Evolutionary conservation across 2,329 filamentous ascomycete species (phyloP), one percentile per base, ranked within the genome.

Genomic region (Trichophyton schoenleinii): DNA sequence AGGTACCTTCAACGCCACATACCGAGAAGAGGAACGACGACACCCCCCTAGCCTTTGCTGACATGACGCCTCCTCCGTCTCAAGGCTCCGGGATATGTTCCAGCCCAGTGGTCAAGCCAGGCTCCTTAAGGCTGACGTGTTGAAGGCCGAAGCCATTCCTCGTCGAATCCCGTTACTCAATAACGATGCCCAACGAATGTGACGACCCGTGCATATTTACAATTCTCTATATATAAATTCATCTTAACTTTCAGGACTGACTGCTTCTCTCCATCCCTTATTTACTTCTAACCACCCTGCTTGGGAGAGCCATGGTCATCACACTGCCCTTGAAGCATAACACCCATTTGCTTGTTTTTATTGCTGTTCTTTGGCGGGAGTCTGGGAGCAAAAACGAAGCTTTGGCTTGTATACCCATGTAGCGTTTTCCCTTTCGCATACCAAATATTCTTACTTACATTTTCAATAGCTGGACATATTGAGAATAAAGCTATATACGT

Each of bases 371-470:
- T 53, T 53, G 49, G 49, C 49, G 49, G 49, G 49, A 25, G 49
- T 53, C 49, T 34, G 28, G 49, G 49, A 53, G 49, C 41, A 53
- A 53, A 53, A 53, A 31, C 13, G 49, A 53, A 53, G 49, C 49
- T 53, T 53, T 53, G 22, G 49, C 49, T 53, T 53, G 28, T 53
- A 53, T 53, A 53, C 49, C 49, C 49, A 53, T 53, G 49, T 53
- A 53, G 49, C 49, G 28, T 53, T 53, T 7, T 11, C 28, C 25
- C 22, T 53, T 53, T 34, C 18, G 4, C 18, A 15, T 53, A 48
- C 44, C 49, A 53, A 34, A 28, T 15, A 34, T 31, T n/a, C 22
- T 18, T 31, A 53, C 28, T 31, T 34, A 53, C 28, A 53, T 53
- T 53, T 53, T 53, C 28, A 53, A 53, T 28, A 53, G 49, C 49